Base-by-base conservation (phyloP, 2,329 filamentous ascomycete species). In the Emmonsia crescens region DNA sequence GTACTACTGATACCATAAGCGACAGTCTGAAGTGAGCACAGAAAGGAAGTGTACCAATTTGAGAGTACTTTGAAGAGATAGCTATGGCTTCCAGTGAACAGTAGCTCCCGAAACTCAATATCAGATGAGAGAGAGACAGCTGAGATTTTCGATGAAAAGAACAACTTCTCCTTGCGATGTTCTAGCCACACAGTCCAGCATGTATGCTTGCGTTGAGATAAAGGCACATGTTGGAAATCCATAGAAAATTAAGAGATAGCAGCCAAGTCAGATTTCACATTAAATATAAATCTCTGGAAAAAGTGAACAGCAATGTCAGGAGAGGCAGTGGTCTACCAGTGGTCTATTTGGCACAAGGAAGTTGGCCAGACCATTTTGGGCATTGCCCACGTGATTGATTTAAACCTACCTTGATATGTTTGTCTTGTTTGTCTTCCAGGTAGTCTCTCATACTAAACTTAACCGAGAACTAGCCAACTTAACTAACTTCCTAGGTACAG, bases 181-280 rank as follows among this genome's bases (percentile, higher is more conserved):
- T 61, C 57, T 52, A 61, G 40, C 51, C 51, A 61, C 24, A 57
- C 21, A 49, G 38, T 57, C 60, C 60, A 61, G 36, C 60, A 61
- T n/a, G 60, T 61, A 48, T 61, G 40, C 51, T 55, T 55, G 38
- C 5, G 49, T 54, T 40, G 40, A 51, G 46, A 54, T 31, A 14
- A 48, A n/a, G 51, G 24, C 24, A 27, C 40, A 12, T 16, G 40
- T 33, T 31, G 51, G 24, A 44, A 21, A 61, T 61, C 51, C 36
- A 55, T 56, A 44, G 40, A 44, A 42, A 44, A 16, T 44, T n/a
- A 44, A 16, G n/a, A 44, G 40, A n/a, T n/a, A n/a, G n/a, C n/a
- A n/a, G n/a, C n/a, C n/a, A n/a, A n/a, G n/a, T n/a, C n/a, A n/a
- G n/a, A n/a, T n/a, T n/a, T n/a, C n/a, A n/a, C n/a, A n/a, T n/a